Evolutionary conservation across 306 rosid genomes (phyloP).

Genomic region (Cajanus cajan): DNA sequence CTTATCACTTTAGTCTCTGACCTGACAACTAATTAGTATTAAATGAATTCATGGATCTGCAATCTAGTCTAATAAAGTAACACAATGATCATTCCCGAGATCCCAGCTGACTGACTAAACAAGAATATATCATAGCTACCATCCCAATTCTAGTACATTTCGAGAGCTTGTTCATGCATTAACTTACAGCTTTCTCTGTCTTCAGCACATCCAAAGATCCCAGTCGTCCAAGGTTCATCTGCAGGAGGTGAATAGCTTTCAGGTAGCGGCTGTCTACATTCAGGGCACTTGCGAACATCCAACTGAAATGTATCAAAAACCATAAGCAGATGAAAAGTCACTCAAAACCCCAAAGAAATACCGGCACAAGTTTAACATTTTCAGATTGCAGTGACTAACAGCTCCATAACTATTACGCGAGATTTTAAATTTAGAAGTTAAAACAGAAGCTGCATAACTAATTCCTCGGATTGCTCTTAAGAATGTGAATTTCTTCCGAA

Average conservation of each 20-base stretch:
- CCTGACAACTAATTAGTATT: background rate
- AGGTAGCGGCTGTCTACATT: conserved; percentile 91
- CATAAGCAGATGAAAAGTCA: background rate
- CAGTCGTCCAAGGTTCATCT: conserved; percentile 97
- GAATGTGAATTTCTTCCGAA: too few relatives aligned
- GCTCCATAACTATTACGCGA: background rate
- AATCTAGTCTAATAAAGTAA: background rate
- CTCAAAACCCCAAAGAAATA: background rate
- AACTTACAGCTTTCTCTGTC: conserved; percentile 92
- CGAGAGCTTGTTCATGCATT: conserved; percentile 20
- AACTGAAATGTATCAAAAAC: conserved; percentile 45
- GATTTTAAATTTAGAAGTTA: background rate
- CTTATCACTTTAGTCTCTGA: background rate
- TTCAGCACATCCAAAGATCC: conserved; percentile 85
- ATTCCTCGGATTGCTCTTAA: too few relatives aligned
- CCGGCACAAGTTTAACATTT: background rate
- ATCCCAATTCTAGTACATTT: background rate
- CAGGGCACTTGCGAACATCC: conserved; percentile 72
- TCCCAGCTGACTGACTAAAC: background rate
- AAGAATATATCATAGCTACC: background rate
- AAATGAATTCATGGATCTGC: background rate
- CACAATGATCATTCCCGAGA: background rate
- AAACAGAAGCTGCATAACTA: background rate
- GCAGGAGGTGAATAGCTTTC: conserved; percentile 92
- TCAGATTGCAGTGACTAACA: background rate